Base-by-base conservation (phyloP, 495 filamentous ascomycete species). In the Podospora conica region DNA sequence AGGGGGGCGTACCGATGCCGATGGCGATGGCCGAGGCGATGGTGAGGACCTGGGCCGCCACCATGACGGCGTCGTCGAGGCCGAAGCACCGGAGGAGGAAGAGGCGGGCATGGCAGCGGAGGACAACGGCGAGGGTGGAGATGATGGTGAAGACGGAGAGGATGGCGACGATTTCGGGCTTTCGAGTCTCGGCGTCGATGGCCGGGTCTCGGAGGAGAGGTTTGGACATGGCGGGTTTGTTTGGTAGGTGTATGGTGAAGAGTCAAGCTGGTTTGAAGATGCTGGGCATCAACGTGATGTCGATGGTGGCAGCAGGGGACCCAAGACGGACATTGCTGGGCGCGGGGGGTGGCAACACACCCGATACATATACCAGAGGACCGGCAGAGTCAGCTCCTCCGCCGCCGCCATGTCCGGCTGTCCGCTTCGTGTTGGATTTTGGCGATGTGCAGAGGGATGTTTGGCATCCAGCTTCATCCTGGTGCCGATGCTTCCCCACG, bases 11-110 rank as follows among this genome's bases (percentile, higher is more conserved):
- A 71, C 69, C 69, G 20, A 72, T 63, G 11, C 70, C 68, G 22
- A 72, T 72, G 15, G 70, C 70, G 3, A 66, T 27, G 1, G 70
- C 70, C 5, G 70, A 68, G 6, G 63, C 70, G 2, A 72, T 25
- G 6, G 68, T 66, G 10, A 72, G 53, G 12, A 62, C 59, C 12
- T 66, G 65, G 25, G 65, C 65, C 12, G 59, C 59, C 1, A 66
- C 58, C 65, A 66, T 66, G 53, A 66, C 65, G 10, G 27, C 65
- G 22, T 66, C 65, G 40, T 66, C 65, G 12, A 24, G 65, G 18
- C 65, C 65, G 29, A 66, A 66, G 25, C 58, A 61, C 9, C 65
- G 65, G n/a, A 66, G 53, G 5, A 66, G 31, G 9, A 55, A 48
- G 11, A 56, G 40, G 7, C 65, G 65, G 9, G 65, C 58, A 53